phyloP scores from a whole-genome alignment of 805 yeast species.

The Saccharomycopsis javanensis region DNA sequence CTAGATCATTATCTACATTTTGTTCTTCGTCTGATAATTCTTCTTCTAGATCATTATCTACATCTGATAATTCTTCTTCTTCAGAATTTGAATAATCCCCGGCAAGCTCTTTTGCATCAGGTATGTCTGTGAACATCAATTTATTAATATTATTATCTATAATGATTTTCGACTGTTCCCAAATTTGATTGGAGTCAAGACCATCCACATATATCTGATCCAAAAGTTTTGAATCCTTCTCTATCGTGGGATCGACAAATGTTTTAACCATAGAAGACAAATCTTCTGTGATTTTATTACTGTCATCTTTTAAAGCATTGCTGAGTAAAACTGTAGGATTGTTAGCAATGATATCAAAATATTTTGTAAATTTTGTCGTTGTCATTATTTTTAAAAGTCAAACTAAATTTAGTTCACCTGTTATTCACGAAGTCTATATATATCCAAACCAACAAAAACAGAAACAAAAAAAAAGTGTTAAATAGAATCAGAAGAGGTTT shows the following conservation, averaged over 20 bases:
- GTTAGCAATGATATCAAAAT: neutral
- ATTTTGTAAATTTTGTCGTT: neutral
- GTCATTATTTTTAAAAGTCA: neutral
- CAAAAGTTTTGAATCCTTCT: conserved; percentile 35
- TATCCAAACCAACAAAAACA: too few relatives aligned
- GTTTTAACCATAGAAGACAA: conserved; percentile 8
- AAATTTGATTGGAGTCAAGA: conserved; percentile 80
- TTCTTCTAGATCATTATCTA: conserved; percentile 17
- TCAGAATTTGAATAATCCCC: conserved; percentile 21
- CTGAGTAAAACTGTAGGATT: conserved; percentile 8
- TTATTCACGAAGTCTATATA: too few relatives aligned
- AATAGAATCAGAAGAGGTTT: too few relatives aligned
- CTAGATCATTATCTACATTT: conserved; percentile 22
- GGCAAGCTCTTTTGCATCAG: conserved; percentile 34
- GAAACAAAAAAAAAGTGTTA: too few relatives aligned
- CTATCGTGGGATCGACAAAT: conserved; percentile 10
- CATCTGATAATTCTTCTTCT: conserved; percentile 17
- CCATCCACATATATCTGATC: conserved; percentile 83
- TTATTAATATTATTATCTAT: conserved; percentile 67
- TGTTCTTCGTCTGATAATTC: conserved; percentile 15
- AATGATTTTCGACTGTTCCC: conserved; percentile 86
- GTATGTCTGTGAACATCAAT: conserved; percentile 47
- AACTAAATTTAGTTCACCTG: neutral
- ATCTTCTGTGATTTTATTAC: neutral
- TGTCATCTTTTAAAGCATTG: neutral